Percentiles rank a stretch among this genome's conserved stretches.
These are phyloP conservation scores for Pleomassaria siparia DNA, from an alignment of 2,329 filamentous ascomycete species.

Conservation along the genomic window DNA sequence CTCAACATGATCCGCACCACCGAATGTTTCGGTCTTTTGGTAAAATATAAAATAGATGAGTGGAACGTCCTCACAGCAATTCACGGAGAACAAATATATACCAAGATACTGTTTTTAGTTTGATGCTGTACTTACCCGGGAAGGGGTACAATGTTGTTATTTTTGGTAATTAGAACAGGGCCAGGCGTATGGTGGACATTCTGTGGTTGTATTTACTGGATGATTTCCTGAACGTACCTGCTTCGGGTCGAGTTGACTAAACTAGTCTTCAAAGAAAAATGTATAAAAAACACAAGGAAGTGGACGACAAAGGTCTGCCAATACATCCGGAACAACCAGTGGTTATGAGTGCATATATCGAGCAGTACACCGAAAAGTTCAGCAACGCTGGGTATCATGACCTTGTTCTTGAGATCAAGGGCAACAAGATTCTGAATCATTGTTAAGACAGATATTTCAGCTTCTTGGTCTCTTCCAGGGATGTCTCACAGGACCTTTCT, in stretches of 20 bases:
- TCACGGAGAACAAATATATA: constrained; percentile 40
- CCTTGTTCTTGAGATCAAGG: not conserved
- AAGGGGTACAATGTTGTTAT: constrained; percentile 9
- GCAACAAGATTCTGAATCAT: not conserved
- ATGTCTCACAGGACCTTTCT: not conserved
- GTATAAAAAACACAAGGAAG: not conserved
- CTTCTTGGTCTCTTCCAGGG: not conserved
- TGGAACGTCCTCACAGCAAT: constrained; percentile 54
- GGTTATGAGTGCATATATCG: not conserved
- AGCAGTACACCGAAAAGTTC: not conserved
- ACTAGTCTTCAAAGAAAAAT: not conserved
- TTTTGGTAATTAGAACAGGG: constrained; percentile 2
- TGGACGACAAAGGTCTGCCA: not conserved
- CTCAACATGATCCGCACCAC: not conserved
- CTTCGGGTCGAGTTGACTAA: not conserved
- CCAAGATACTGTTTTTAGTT: constrained; percentile 35
- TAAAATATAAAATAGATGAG: constrained; percentile 36
- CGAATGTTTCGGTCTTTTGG: constrained; percentile 13
- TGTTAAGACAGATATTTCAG: not conserved
- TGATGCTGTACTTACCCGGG: constrained; percentile 8
- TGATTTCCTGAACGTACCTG: not conserved
- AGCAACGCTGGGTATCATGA: constrained; percentile 1
- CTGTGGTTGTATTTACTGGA: not conserved
- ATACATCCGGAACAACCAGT: not conserved
- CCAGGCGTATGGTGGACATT: not conserved